phyloP scores from a whole-genome alignment of 306 rosid genomes.

The Cucurbita maxima region DNA sequence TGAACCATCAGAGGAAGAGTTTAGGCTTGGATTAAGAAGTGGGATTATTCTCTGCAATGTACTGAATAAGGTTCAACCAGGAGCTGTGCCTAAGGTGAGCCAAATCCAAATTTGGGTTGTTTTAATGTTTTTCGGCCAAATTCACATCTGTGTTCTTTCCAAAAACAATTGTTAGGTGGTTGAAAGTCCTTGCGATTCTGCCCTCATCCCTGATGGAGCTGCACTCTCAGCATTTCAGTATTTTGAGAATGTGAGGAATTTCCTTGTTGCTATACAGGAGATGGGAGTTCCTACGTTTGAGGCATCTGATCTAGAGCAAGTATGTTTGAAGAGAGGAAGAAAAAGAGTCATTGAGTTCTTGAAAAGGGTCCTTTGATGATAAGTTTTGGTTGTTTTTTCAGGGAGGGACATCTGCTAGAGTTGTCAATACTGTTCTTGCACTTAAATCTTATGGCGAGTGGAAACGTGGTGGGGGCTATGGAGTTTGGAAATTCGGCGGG shows the following conservation, averaged over 20 bases:
- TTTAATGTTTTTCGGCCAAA: not conserved
- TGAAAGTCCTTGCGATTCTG: slow-evolving; percentile 81
- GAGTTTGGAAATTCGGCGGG: slow-evolving; percentile 84
- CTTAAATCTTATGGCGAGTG: slow-evolving; percentile 76
- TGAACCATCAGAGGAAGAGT: slow-evolving; percentile 92
- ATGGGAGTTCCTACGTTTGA: slow-evolving; percentile 82
- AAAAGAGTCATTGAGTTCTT: not conserved
- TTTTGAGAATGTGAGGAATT: slow-evolving; percentile 89
- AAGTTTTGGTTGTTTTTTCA: slow-evolving; percentile 15
- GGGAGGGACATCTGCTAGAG: slow-evolving; percentile 85
- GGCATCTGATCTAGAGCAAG: slow-evolving; percentile 96
- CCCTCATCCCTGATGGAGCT: slow-evolving; percentile 68
- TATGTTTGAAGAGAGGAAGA: slow-evolving; percentile 16
- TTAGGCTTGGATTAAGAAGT: slow-evolving; percentile 87
- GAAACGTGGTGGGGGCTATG: slow-evolving; percentile 73
- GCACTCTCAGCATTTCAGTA: slow-evolving; percentile 84
- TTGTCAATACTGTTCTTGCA: slow-evolving; percentile 67
- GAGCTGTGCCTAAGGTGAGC: slow-evolving; percentile 71
- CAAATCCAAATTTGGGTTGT: not conserved
- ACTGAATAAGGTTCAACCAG: slow-evolving; percentile 68
- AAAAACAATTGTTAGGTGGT: slow-evolving; percentile 44
- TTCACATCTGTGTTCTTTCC: not conserved
- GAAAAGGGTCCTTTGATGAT: not conserved
- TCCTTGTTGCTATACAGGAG: slow-evolving; percentile 62
- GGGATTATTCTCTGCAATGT: slow-evolving; percentile 89